Evolutionary conservation across 768 basidiomycete genomes (phyloP).

Genomic region (Lactarius evosmus): DNA sequence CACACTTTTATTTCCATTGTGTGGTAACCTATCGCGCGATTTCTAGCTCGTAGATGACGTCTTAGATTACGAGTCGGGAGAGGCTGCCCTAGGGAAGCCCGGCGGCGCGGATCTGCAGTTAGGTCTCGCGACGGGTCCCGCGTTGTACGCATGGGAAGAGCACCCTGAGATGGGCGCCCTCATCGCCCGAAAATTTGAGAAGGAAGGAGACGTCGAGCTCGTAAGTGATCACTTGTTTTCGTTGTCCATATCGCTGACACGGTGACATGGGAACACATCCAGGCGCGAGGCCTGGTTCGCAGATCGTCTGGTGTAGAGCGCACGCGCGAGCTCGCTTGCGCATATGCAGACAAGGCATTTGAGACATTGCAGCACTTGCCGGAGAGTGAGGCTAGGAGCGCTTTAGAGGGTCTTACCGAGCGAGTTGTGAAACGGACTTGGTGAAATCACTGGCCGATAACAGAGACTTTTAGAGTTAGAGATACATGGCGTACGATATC

Average conservation of each 20-base stretch:
- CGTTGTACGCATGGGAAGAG: constrained; percentile 84
- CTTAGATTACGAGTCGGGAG: constrained; percentile 84
- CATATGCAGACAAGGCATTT: constrained; percentile 74
- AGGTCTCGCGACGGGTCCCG: constrained; percentile 78
- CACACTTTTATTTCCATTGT: neutral
- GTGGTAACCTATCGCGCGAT: neutral
- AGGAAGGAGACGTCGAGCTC: constrained; percentile 74
- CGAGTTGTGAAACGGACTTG: constrained; percentile 60
- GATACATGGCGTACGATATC: neutral
- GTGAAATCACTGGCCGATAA: constrained; percentile 33
- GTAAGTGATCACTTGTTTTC: constrained; percentile 42
- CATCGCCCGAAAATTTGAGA: constrained; percentile 73
- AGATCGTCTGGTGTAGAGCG: constrained; percentile 72
- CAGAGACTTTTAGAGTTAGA: constrained; percentile 5
- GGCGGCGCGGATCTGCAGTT: constrained; percentile 61
- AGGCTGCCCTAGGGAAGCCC: constrained; percentile 80
- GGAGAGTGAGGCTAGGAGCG: constrained; percentile 73
- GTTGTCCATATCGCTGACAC: neutral
- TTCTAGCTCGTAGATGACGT: constrained; percentile 90
- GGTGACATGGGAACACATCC: neutral
- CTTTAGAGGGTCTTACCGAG: constrained; percentile 69
- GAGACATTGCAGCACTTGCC: constrained; percentile 69
- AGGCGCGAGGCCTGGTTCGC: constrained; percentile 69
- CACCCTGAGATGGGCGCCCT: constrained; percentile 71
- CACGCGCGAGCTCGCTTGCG: constrained; percentile 70